Evolutionary conservation across 805 yeast genomes (phyloP).

Genomic region (Cyberlindnera bimundalis): DNA sequence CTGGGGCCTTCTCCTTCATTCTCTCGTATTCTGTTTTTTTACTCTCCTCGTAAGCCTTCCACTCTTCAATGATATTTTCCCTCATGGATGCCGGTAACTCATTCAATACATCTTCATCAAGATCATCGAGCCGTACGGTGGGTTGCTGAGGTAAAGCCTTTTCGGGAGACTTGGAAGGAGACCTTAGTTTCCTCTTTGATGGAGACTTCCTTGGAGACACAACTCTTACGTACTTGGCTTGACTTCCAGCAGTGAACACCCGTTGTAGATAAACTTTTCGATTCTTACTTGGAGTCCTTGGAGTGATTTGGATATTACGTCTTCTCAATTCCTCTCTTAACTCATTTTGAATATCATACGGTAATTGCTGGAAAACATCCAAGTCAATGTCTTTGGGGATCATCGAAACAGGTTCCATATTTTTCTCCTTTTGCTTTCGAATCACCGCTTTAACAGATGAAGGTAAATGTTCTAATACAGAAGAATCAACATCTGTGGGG

Average conservation of each 20-base stretch:
- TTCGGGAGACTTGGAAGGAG: slow-evolving; percentile 17
- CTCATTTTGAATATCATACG: slow-evolving; percentile 62
- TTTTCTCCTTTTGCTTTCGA: slow-evolving; percentile 13
- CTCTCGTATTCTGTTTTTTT: slow-evolving; percentile 14
- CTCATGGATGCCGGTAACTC: slow-evolving; percentile 25
- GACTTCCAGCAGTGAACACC: slow-evolving; percentile 16
- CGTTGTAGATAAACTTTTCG: slow-evolving; percentile 23
- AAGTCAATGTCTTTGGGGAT: slow-evolving; percentile 48
- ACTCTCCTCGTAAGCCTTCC: slow-evolving; percentile 16
- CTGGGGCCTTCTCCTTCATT: slow-evolving; percentile 11
- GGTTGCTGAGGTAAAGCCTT: neutral
- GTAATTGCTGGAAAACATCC: slow-evolving; percentile 62
- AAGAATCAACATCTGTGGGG: slow-evolving; percentile 30
- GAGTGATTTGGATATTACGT: slow-evolving; percentile 31
- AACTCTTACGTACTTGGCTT: slow-evolving; percentile 19
- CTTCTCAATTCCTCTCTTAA: slow-evolving; percentile 48
- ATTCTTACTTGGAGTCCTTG: slow-evolving; percentile 22
- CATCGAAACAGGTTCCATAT: slow-evolving; percentile 19
- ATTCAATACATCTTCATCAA: slow-evolving; percentile 23
- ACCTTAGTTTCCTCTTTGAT: slow-evolving; percentile 12
- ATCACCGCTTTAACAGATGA: slow-evolving; percentile 16
- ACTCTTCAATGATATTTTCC: slow-evolving; percentile 20
- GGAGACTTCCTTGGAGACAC: slow-evolving; percentile 18
- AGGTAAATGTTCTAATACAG: slow-evolving; percentile 28
- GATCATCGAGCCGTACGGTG: slow-evolving; percentile 8